phyloP scores from a whole-genome alignment of 2,329 filamentous ascomycete genomes.

The Penicillium verrucosum region DNA sequence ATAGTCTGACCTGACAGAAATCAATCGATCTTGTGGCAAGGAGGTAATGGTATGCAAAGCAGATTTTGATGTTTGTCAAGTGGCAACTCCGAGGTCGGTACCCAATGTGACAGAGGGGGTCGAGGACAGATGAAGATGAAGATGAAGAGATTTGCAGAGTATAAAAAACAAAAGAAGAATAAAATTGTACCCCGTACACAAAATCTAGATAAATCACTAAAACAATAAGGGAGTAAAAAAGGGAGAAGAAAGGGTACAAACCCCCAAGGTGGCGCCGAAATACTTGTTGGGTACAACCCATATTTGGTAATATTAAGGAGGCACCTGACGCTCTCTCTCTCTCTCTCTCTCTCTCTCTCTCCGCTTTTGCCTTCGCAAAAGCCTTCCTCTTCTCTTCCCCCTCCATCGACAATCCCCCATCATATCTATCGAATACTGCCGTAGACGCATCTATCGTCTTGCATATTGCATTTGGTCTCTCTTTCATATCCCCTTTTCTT shows the following conservation, averaged over 20 bases:
- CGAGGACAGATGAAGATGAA: not conserved
- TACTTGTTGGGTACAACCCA: slow-evolving; percentile 16
- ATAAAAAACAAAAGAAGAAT: slow-evolving; percentile 7
- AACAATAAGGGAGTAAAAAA: slow-evolving; percentile 6
- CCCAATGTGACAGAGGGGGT: slow-evolving; percentile 1
- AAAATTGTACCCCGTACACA: not conserved
- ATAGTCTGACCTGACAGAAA: not conserved
- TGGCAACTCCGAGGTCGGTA: slow-evolving; percentile 5
- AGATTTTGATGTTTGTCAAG: not conserved
- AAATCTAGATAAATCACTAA: not conserved
- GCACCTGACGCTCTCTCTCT: slow-evolving; percentile 26
- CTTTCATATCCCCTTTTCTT: slow-evolving; percentile 3
- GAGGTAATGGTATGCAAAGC: slow-evolving; percentile 6
- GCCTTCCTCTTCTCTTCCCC: slow-evolving; percentile 15
- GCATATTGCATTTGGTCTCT: slow-evolving; percentile 9
- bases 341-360: slow-evolving; percentile 21
- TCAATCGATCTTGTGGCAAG: not conserved
- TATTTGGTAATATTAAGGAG: slow-evolving; percentile 28
- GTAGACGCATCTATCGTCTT: slow-evolving; percentile 3
- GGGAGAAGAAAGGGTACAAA: slow-evolving; percentile 12
- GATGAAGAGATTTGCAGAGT: not conserved
- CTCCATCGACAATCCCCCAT: slow-evolving; percentile 7
- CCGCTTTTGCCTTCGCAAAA: slow-evolving; percentile 24
- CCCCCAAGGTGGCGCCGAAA: slow-evolving; percentile 15
- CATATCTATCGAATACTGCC: slow-evolving; percentile 4